phyloP scores from a whole-genome alignment of 352 stramenopile genomes.

The Globisporangium heterothallicum region DNA sequence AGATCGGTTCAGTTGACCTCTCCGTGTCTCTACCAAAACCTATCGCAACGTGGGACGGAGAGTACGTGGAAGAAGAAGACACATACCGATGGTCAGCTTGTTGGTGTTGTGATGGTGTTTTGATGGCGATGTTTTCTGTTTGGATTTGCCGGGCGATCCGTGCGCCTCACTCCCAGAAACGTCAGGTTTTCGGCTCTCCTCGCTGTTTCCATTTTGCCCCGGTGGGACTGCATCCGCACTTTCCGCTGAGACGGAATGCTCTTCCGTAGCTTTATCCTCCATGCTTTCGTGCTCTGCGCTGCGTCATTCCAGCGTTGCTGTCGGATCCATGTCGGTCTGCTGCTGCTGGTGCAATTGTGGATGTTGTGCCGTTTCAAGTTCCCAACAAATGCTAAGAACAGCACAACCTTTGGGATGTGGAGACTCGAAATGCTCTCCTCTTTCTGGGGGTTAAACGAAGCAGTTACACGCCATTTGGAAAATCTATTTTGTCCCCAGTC shows the following conservation, averaged over 20 bases:
- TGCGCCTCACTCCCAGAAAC: not conserved
- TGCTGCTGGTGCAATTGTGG: not conserved
- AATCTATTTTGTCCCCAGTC: not conserved
- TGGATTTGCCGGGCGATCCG: not conserved
- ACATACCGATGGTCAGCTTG: constrained; percentile 35
- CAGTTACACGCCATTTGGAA: too few relatives aligned
- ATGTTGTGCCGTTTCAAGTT: not conserved
- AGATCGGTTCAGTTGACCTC: not conserved
- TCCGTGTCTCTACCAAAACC: too few relatives aligned
- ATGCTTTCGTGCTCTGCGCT: not conserved
- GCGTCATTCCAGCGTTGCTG: not conserved
- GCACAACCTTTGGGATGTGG: not conserved
- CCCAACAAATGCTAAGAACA: not conserved
- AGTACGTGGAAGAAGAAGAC: too few relatives aligned
- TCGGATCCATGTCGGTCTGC: not conserved
- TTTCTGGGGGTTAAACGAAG: too few relatives aligned
- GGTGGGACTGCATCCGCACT: not conserved
- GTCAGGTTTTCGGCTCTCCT: not conserved
- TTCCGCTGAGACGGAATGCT: not conserved
- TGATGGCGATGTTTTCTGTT: constrained; percentile 9
- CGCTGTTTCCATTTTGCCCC: not conserved
- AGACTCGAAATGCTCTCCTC: not conserved
- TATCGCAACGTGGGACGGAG: too few relatives aligned
- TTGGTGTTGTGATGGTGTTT: constrained; percentile 25
- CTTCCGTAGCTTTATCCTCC: not conserved